Conservation (phyloP, 73 alveolate species). For the Paramecium octaurelia region DNA sequence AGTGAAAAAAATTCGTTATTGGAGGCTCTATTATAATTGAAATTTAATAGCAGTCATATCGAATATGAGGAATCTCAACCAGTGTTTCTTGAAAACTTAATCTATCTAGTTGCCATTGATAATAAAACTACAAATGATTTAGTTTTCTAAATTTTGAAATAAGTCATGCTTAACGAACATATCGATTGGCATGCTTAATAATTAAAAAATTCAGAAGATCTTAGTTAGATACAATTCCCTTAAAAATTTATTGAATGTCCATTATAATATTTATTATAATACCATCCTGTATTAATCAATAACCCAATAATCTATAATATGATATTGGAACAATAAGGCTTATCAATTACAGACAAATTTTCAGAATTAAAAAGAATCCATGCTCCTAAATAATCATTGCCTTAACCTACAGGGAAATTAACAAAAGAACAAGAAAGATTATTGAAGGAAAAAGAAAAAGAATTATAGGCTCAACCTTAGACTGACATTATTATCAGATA, state of each 20-base stretch:
- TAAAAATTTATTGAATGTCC: slow-evolving; percentile 8
- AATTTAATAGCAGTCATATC: not conserved
- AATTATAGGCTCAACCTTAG: not conserved
- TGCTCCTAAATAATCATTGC: not conserved
- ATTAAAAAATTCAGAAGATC: not conserved
- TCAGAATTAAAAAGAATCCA: not conserved
- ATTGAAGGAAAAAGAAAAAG: not conserved
- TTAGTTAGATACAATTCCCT: not conserved
- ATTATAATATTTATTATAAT: not conserved
- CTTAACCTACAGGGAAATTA: not conserved
- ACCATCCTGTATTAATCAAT: not conserved
- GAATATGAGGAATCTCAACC: slow-evolving; percentile 22
- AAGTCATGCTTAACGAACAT: slow-evolving; percentile 25
- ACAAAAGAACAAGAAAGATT: not conserved
- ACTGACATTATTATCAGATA: not conserved
- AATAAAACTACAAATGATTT: not conserved
- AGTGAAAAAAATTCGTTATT: not conserved
- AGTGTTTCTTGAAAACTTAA: not conserved
- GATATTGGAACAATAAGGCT: not conserved
- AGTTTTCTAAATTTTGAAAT: not conserved
- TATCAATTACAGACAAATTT: slow-evolving; percentile 12
- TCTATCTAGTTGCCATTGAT: not conserved
- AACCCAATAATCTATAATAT: not conserved
- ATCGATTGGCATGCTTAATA: slow-evolving; percentile 40
- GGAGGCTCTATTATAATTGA: not conserved